phyloP scores from a whole-genome alignment of 192 early-diverging fungal species.

The Cetraspora pellucida region DNA sequence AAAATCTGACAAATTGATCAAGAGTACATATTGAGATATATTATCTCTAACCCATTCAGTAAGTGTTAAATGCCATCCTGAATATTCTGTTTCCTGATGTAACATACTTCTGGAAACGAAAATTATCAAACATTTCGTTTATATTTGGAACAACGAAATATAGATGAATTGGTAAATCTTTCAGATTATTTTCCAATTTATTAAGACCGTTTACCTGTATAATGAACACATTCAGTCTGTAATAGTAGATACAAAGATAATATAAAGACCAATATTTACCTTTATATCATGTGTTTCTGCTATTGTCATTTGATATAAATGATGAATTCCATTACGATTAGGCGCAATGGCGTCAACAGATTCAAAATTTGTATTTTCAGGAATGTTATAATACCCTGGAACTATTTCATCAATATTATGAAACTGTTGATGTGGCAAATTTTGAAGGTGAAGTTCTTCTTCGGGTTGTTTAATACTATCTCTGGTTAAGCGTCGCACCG shows the following conservation, averaged over 20 bases:
- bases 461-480: neutral
- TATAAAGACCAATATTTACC: no score
- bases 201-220: no score
- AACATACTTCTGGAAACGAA: slow-evolving; percentile 3
- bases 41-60: slow-evolving; percentile 17
- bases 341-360: neutral
- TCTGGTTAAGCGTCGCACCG: neutral
- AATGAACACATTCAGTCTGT: no score
- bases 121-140: neutral
- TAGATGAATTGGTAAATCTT: neutral
- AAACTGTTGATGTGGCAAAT: neutral
- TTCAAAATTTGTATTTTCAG: slow-evolving; percentile 1
- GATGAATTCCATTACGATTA: neutral
- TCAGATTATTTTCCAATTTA: neutral
- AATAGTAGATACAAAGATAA: no score
- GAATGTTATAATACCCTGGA: slow-evolving; percentile 12
- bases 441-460: neutral
- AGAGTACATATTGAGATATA: slow-evolving; percentile 18
- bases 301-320: slow-evolving; percentile 15
- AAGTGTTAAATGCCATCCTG: neutral
- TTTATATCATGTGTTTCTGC: neutral
- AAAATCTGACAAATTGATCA: slow-evolving; percentile 9
- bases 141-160: neutral
- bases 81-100: neutral
- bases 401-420: neutral